Percentiles rank a stretch among this genome's conserved stretches.
These are phyloP conservation scores for Misopates orontium DNA, from an alignment of 257 asterid genomes.

Conservation along the genomic window DNA sequence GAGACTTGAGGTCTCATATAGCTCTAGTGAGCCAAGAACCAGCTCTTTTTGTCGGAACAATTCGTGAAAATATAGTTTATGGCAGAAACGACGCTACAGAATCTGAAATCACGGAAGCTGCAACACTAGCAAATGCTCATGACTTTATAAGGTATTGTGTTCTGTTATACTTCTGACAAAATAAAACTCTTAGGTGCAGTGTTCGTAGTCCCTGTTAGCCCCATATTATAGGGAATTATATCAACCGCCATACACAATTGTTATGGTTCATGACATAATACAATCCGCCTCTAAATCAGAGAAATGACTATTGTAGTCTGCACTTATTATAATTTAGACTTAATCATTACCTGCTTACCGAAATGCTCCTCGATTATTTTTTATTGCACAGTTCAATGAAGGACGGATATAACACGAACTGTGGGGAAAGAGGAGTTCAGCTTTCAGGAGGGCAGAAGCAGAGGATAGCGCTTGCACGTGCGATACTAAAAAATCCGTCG, in stretches of 20 bases:
- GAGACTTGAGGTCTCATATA: conserved; percentile 42
- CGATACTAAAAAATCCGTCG: conserved; percentile 44
- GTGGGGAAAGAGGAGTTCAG: conserved; percentile 58
- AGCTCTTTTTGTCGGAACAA: conserved; percentile 51
- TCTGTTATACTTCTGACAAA: background rate
- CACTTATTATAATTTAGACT: no score
- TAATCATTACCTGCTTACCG: no score
- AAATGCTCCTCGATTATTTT: background rate
- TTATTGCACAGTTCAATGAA: conserved; percentile 35
- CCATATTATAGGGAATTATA: no score
- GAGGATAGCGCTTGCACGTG: conserved; percentile 55
- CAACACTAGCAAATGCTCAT: conserved; percentile 55
- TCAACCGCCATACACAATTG: no score
- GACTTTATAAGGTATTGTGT: conserved; percentile 51
- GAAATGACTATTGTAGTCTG: no score
- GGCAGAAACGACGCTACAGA: conserved; percentile 46
- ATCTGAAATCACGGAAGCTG: conserved; percentile 48
- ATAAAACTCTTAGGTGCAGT: no score
- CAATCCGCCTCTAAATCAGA: no score
- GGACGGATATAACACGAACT: conserved; percentile 51
- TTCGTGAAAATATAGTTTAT: conserved; percentile 44
- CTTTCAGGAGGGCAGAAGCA: conserved; percentile 69
- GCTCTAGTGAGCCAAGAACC: conserved; percentile 65
- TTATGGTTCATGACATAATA: no score
- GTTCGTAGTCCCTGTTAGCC: no score